phyloP scores from a whole-genome alignment of 768 basidiomycete species.

The Tricholoma saponaceum region DNA sequence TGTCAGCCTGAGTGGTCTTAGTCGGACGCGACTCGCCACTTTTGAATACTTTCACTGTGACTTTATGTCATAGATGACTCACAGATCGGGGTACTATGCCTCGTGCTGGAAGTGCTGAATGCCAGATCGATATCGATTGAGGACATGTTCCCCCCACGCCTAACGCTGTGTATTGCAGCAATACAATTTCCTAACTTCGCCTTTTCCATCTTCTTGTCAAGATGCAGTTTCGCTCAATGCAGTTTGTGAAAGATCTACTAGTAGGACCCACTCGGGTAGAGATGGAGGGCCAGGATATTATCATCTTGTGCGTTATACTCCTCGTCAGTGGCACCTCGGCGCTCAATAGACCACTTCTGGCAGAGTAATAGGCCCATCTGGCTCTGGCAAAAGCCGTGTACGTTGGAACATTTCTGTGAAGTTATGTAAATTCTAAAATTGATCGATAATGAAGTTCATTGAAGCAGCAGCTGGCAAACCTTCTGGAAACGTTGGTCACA shows the following conservation, averaged over 20 bases:
- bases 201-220: neutral
- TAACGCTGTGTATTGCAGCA: no score
- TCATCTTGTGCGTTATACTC: neutral
- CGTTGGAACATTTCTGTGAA: neutral
- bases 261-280: neutral
- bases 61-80: no score
- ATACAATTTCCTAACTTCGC: neutral
- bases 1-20: no score
- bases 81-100: no score
- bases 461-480: neutral
- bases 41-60: no score
- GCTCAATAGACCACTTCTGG: no score
- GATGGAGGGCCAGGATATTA: constrained; percentile 1
- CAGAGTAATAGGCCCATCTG: constrained; percentile 1
- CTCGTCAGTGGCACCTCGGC: neutral
- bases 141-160: no score
- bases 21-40: no score
- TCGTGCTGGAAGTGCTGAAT: no score
- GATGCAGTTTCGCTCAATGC: neutral
- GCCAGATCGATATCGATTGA: no score
- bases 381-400: neutral
- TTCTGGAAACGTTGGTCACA: neutral
- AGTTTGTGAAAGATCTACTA: neutral
- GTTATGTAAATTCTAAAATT: neutral
- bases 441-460: neutral